These are phyloP conservation scores for Carallia brachiata DNA, from an alignment of 345 rosid species.

Conservation along the genomic window DNA sequence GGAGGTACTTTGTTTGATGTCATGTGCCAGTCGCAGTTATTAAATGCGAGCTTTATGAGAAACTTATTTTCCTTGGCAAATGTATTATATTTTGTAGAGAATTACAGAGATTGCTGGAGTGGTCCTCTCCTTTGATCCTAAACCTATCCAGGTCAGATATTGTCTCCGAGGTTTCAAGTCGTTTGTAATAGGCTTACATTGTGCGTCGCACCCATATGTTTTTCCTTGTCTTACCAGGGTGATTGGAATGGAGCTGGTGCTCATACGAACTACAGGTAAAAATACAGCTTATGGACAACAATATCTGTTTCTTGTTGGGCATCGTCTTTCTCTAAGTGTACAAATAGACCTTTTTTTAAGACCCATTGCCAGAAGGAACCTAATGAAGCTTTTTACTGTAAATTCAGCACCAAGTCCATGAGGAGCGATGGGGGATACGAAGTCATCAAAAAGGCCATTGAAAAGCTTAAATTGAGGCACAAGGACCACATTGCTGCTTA, in stretches of 20 bases:
- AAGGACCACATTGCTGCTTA: conserved; percentile 23
- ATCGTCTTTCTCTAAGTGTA: background rate
- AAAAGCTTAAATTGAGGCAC: conserved; percentile 15
- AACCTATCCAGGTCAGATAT: conserved; percentile 14
- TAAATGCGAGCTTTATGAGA: too few species aligned
- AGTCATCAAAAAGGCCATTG: conserved; percentile 24
- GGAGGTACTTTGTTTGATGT: conserved; percentile 7
- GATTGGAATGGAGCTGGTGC: conserved; percentile 33
- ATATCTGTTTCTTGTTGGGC: background rate
- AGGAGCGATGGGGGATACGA: conserved; percentile 16
- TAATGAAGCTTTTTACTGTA: background rate
- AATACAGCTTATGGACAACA: background rate
- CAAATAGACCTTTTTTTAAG: background rate
- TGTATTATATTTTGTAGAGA: conserved; percentile 14
- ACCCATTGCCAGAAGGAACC: background rate
- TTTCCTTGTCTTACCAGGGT: conserved; percentile 7
- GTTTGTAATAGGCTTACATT: background rate
- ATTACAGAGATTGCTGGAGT: conserved; percentile 29
- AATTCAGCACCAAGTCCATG: conserved; percentile 28
- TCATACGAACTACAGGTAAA: conserved; percentile 24
- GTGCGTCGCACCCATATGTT: background rate
- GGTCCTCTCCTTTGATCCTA: conserved; percentile 22
- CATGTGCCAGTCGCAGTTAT: background rate
- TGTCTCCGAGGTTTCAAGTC: background rate
- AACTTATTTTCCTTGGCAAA: too few species aligned